These are phyloP conservation scores for Dendrobium chrysotoxum DNA, from an alignment of 106 monocot genomes.

Conservation along the genomic window DNA sequence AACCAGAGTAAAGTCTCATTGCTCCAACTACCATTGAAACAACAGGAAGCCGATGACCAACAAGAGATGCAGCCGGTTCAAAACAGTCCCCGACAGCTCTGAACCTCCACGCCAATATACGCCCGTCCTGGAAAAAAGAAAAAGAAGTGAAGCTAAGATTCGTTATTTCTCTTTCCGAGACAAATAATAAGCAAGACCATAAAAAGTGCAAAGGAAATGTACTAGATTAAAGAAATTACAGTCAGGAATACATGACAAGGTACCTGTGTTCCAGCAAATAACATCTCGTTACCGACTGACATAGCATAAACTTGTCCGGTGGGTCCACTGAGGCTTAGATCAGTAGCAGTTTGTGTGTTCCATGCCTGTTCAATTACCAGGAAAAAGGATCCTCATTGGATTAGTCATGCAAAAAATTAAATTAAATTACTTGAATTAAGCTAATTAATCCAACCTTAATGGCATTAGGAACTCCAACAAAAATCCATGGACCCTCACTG, in stretches of 20 bases:
- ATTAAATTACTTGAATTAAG: not conserved
- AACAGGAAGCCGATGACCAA: constrained; percentile 62
- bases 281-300: constrained; percentile 58
- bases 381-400: not conserved
- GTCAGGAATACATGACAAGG: not conserved
- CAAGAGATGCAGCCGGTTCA: constrained; percentile 78
- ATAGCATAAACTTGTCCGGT: constrained; percentile 69
- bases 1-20: constrained; percentile 74
- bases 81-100: constrained; percentile 53
- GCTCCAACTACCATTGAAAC: constrained; percentile 66
- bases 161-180: not conserved
- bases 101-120: constrained; percentile 74
- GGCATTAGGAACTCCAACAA: constrained; percentile 73
- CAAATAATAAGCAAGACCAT: not conserved
- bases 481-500: constrained; percentile 91
- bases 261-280: constrained; percentile 89
- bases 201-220: not conserved
- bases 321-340: constrained; percentile 71
- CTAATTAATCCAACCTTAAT: constrained; percentile 46
- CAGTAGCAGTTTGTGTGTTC: constrained; percentile 53
- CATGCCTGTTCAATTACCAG: constrained; percentile 38
- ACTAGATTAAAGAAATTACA: not conserved
- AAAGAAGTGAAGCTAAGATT: not conserved
- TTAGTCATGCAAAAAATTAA: not conserved
- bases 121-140: constrained; percentile 50